Conservation (phyloP, 228 moss, liverwort and hornwort species). For the Sphagnum magellanicum region DNA sequence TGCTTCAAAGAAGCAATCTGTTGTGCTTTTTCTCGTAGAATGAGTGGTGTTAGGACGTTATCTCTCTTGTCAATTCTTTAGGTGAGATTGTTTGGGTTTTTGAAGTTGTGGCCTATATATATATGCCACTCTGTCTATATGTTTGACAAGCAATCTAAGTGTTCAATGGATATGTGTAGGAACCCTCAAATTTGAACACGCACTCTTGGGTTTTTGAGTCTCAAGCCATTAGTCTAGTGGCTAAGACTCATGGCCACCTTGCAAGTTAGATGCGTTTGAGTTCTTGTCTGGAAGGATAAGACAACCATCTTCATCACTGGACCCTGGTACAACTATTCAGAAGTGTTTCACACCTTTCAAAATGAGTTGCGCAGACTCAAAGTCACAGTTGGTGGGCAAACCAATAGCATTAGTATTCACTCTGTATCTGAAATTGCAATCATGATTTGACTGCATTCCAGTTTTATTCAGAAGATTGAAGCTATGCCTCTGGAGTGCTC, state of each 20-base stretch:
- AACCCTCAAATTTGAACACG: background rate
- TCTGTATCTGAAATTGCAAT: slow-evolving; percentile 12
- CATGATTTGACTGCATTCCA: no score
- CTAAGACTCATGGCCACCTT: slow-evolving; percentile 52
- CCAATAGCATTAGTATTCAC: slow-evolving; percentile 62
- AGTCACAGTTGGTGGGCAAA: slow-evolving; percentile 53
- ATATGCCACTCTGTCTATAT: background rate
- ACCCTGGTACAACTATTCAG: slow-evolving; percentile 3
- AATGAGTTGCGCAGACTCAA: slow-evolving; percentile 68
- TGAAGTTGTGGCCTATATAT: no score
- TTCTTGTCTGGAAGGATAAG: slow-evolving; percentile 60
- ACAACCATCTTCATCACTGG: slow-evolving; percentile 37
- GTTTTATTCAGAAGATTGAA: slow-evolving; percentile 49
- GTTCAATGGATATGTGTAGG: slow-evolving; percentile 1
- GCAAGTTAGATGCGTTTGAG: slow-evolving; percentile 40
- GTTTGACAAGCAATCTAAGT: background rate
- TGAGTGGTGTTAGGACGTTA: no score
- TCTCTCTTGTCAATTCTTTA: no score
- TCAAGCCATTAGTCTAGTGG: slow-evolving; percentile 48
- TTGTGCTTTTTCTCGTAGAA: no score
- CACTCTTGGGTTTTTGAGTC: slow-evolving; percentile 52
- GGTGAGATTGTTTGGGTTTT: no score
- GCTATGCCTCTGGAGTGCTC: slow-evolving; percentile 81
- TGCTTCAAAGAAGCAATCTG: no score
- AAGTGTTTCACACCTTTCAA: slow-evolving; percentile 56